Evolutionary conservation across 768 basidiomycete genomes (phyloP).

Genomic region (Naganishia vaughanmartiniae): DNA sequence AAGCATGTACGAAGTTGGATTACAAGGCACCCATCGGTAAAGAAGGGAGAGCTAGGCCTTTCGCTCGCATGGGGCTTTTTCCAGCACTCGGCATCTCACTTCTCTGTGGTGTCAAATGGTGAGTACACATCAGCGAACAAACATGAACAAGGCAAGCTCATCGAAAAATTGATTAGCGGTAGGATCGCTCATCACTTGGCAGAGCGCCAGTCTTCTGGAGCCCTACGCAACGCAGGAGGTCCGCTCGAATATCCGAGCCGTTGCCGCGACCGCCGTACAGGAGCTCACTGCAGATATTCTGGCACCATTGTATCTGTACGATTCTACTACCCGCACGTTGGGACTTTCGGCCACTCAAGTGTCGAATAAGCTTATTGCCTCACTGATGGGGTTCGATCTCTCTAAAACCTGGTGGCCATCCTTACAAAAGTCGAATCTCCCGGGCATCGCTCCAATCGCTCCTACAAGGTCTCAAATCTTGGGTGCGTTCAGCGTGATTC

Average conservation of each 20-base stretch:
- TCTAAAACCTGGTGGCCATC: not conserved
- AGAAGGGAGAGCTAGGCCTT: not conserved
- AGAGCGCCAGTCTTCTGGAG: not conserved
- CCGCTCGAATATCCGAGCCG: too few relatives aligned
- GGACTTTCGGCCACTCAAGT: not conserved
- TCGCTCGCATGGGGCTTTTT: not conserved
- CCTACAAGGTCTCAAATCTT: not conserved
- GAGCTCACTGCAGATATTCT: not conserved
- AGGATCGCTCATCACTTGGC: not conserved
- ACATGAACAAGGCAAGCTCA: too few relatives aligned
- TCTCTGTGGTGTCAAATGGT: not conserved
- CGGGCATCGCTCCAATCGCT: not conserved
- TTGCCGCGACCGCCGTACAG: not conserved
- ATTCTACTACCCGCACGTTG: not conserved
- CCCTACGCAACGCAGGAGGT: not conserved
- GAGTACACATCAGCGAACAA: not conserved
- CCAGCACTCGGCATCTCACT: not conserved
- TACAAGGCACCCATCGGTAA: not conserved
- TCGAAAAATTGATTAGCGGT: not conserved
- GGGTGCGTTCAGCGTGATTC: not conserved
- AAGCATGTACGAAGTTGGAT: not conserved
- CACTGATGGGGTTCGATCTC: not conserved
- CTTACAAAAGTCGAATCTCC: not conserved
- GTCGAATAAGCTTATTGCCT: not conserved
- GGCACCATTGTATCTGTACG: not conserved